These are phyloP conservation scores for Middelhovenomyces tepae DNA, from an alignment of 805 yeast species.

Conservation along the genomic window DNA sequence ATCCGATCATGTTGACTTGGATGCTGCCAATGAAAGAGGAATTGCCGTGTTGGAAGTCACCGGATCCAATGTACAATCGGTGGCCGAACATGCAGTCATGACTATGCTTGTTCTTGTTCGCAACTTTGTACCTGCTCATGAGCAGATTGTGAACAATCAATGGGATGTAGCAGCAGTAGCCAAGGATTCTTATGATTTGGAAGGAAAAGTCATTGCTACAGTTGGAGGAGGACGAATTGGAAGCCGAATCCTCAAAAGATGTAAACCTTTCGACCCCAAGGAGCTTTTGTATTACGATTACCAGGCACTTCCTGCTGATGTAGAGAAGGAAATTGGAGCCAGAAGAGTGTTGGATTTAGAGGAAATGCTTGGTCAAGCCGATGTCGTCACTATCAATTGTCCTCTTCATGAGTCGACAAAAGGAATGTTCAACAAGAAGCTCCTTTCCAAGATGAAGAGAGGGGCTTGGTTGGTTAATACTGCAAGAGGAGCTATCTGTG, in stretches of 20 bases:
- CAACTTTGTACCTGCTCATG: constrained; percentile 73
- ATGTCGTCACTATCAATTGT: constrained; percentile 66
- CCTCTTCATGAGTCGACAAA: constrained; percentile 64
- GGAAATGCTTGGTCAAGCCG: constrained; percentile 58
- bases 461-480: constrained; percentile 71
- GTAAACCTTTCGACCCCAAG: constrained; percentile 64
- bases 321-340: constrained; percentile 50
- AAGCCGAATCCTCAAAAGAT: constrained; percentile 60
- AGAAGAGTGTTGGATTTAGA: constrained; percentile 51
- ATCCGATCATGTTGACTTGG: constrained; percentile 69
- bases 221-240: constrained; percentile 82
- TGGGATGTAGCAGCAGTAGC: constrained; percentile 79
- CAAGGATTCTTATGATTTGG: constrained; percentile 64
- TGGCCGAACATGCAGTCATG: constrained; percentile 74
- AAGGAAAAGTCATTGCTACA: constrained; percentile 65
- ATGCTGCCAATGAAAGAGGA: constrained; percentile 53
- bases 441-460: constrained; percentile 55
- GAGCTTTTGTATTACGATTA: constrained; percentile 67
- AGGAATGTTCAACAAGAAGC: constrained; percentile 57
- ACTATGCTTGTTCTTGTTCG: constrained; percentile 62
- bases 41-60: constrained; percentile 73
- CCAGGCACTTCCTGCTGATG: constrained; percentile 52
- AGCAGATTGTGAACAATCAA: constrained; percentile 47
- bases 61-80: constrained; percentile 71
- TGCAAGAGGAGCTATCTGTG: constrained; percentile 75